phyloP scores from a whole-genome alignment of 768 basidiomycete genomes.

The Mycena albidolilacea region DNA sequence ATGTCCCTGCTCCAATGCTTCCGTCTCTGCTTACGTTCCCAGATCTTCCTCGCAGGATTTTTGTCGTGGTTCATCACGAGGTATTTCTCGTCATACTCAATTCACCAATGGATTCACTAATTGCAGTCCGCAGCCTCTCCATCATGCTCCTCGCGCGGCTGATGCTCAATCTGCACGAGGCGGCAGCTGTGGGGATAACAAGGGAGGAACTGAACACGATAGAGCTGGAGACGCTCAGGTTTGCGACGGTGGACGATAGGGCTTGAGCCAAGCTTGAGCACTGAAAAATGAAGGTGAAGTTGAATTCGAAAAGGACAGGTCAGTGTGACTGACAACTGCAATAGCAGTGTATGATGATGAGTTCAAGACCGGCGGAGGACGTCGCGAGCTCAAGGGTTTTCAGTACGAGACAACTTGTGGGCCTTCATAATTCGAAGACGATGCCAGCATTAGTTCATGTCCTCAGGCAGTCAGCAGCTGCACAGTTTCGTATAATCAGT shows the following conservation, averaged over 20 bases:
- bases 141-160: constrained; percentile 2
- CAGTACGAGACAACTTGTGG: too few relatives aligned
- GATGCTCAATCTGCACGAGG: constrained; percentile 28
- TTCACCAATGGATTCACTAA: constrained; percentile 2
- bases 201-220: constrained; percentile 5
- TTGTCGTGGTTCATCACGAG: constrained; percentile 21
- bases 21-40: background rate
- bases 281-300: constrained; percentile 23
- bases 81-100: constrained; percentile 10
- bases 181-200: constrained; percentile 20
- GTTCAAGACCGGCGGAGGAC: background rate
- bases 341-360: constrained; percentile 3
- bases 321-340: constrained; percentile 7
- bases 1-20: background rate
- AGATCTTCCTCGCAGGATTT: constrained; percentile 13
- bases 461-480: too few relatives aligned
- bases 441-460: too few relatives aligned
- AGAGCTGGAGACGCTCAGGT: constrained; percentile 18
- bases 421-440: too few relatives aligned
- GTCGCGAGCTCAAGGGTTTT: background rate
- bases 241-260: constrained; percentile 13
- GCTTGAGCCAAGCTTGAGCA: constrained; percentile 4
- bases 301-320: constrained; percentile 15
- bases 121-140: constrained; percentile 19
- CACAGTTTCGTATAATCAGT: too few relatives aligned